Base-by-base conservation (phyloP, 2,329 filamentous ascomycete genomes). In the Trichoderma guizhouense region DNA sequence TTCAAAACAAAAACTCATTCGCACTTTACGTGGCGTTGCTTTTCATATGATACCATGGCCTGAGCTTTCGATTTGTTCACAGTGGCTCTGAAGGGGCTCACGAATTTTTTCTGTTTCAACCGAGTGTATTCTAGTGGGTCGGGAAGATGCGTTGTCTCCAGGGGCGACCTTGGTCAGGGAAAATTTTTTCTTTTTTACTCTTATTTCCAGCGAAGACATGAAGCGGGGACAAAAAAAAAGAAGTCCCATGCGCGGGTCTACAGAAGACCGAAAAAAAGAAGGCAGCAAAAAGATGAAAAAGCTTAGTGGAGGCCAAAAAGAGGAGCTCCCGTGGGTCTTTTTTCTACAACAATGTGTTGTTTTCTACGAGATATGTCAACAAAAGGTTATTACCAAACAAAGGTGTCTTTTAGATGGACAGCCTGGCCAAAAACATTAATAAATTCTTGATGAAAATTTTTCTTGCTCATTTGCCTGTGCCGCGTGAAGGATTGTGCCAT, bases 41-140 rank as follows among this genome's bases (percentile, higher is more conserved):
- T 71, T 71, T 63, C 64, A 58, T 61, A 72, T 72, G 71, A 72
- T 72, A 72, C 71, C 71, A 72, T 72, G 71, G 71, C 66, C 62
- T 70, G 65, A 68, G 60, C 67, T 70, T 71, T 70, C 39, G 62
- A 34, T 32, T 39, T 51, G 39, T 51, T 47, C 53, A 51, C 32
- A 18, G 24, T 63, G 36, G 58, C 65, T 63, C 65, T 53, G 32
- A 43, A 26, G 24, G 66, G 36, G 67, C 36, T 51, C 55, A 72
- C 55, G 39, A 62, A 53, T 64, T 47, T 72, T 61, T 64, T 47
- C 36, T 51, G 39, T 30, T 39, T 71, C 43, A 30, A 58, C 53
- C 18, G 26, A 60, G 64, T 72, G 71, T 72, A 72, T 57, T 72
- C 53, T 72, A 72, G 67, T 71, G 68, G 65, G 57, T 53, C n/a